Base-by-base conservation (phyloP, 2,329 filamentous ascomycete genomes). In the Nannizziopsis barbatae region DNA sequence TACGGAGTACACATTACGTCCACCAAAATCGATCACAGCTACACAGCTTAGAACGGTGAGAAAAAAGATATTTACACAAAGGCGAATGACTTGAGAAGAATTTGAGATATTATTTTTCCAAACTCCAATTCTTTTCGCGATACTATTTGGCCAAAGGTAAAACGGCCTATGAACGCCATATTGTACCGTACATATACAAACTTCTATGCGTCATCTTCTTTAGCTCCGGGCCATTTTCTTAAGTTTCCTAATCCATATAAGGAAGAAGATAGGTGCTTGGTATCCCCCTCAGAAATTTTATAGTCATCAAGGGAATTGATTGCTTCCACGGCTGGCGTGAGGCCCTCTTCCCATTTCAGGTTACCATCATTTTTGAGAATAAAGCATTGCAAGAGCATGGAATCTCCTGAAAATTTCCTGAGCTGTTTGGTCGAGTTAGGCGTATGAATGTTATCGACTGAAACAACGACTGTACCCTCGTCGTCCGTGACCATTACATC, bases 371-470 rank as follows among this genome's bases (percentile, higher is more conserved):
- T 20, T 3, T 52, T 56, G 37, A 60, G 37, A 38, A 49, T 54
- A 55, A 67, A 63, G 7, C 50, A 49, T 50, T 68, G 62, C 18
- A 68, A 45, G 14, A 65, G 54, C 20, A 57, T 56, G 2, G 56
- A 50, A 10, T 56, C 51, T 4, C 48, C 30, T 7, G 56, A 40
- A 20, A 45, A 55, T 5, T 53, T 50, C 52, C 57, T 62, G 61
- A 61, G 63, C 42, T 65, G 60, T 30, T 67, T 68, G 3, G 65
- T 75, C n/a, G 75, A 77, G 11, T 69, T 68, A 31, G 70, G 57
- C 45, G 71, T 64, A 53, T 77, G 75, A 46, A 76, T 58, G 35
- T 68, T 69, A 57, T 81, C 78, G 42, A 79, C 62, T 1, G 77
- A 76, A 33, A 79, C 66, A 18, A 76, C 45, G 38, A 71, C 55